Evolutionary conservation across 805 yeast species (phyloP).

Genomic region (Saccharomycopsis olivae): DNA sequence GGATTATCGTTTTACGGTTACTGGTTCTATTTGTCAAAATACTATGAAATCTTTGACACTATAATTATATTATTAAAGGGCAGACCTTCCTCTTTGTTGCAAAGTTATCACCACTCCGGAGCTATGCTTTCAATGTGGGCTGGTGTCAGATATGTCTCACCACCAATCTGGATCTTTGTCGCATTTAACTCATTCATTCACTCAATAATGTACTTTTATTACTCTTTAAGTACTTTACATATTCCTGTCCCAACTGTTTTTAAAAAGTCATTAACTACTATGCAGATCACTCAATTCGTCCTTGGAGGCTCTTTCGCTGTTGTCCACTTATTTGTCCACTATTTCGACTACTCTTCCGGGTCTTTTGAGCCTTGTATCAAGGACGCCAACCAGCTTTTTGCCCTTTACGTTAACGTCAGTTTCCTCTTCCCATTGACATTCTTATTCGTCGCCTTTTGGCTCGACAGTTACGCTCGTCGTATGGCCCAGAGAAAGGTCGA

Average conservation of each 20-base stretch:
- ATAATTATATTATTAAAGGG: slow-evolving; percentile 58
- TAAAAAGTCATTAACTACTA: slow-evolving; percentile 50
- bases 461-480: slow-evolving; percentile 38
- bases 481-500: too few relatives aligned
- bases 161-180: slow-evolving; percentile 75
- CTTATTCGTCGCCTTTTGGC: slow-evolving; percentile 53
- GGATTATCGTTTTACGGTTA: slow-evolving; percentile 51
- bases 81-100: slow-evolving; percentile 52
- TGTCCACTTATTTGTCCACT: slow-evolving; percentile 50
- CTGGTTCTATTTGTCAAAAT: slow-evolving; percentile 60
- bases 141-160: slow-evolving; percentile 56
- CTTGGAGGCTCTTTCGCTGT: slow-evolving; percentile 62
- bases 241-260: slow-evolving; percentile 45
- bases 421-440: slow-evolving; percentile 61
- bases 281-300: slow-evolving; percentile 61
- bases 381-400: slow-evolving; percentile 51
- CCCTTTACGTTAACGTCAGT: slow-evolving; percentile 48
- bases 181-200: slow-evolving; percentile 74
- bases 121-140: slow-evolving; percentile 80
- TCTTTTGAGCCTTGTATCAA: slow-evolving; percentile 39
- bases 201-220: slow-evolving; percentile 64
- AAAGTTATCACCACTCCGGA: slow-evolving; percentile 70
- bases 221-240: slow-evolving; percentile 47
- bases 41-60: slow-evolving; percentile 64
- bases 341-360: slow-evolving; percentile 38